phyloP scores from a whole-genome alignment of 768 basidiomycete species.

The Termitomyces titanicus region DNA sequence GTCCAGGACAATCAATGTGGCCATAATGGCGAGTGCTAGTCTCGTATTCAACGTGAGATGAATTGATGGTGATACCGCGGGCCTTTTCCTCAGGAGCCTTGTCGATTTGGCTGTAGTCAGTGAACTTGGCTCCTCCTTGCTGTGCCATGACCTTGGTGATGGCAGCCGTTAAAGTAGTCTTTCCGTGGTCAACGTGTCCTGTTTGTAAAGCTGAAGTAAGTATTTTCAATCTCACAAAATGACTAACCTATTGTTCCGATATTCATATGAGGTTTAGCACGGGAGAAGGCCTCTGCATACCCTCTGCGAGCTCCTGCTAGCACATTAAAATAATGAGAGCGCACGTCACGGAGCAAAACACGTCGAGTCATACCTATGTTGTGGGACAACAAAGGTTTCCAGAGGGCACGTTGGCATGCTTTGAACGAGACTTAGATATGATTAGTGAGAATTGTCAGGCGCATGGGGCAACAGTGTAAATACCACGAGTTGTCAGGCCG shows the following conservation, averaged over 20 bases:
- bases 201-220: background rate
- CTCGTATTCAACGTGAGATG: constrained; percentile 98
- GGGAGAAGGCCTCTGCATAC: constrained; percentile 77
- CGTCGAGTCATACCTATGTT: constrained; percentile 26
- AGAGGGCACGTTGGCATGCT: constrained; percentile 33
- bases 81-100: constrained; percentile 99
- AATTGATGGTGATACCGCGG: constrained; percentile 99
- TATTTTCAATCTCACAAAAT: background rate
- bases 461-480: constrained; percentile 6
- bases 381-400: constrained; percentile 20
- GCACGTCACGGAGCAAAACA: background rate
- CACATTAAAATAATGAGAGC: background rate
- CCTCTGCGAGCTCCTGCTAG: constrained; percentile 52
- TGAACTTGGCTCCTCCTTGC: constrained; percentile 77
- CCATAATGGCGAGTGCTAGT: constrained; percentile 88
- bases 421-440: constrained; percentile 21
- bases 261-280: constrained; percentile 89
- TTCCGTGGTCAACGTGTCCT: constrained; percentile 98
- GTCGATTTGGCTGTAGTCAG: constrained; percentile 97
- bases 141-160: constrained; percentile 91
- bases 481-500: constrained; percentile 44
- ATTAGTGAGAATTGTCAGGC: background rate
- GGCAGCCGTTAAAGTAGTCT: constrained; percentile 94
- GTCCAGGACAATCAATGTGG: constrained; percentile 97
- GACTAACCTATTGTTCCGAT: constrained; percentile 72